A percentile compares a stretch with the other conserved stretches of the same genome.
Conservation (phyloP, 1,139 yeast species). For the Zygoascus meyerae region DNA sequence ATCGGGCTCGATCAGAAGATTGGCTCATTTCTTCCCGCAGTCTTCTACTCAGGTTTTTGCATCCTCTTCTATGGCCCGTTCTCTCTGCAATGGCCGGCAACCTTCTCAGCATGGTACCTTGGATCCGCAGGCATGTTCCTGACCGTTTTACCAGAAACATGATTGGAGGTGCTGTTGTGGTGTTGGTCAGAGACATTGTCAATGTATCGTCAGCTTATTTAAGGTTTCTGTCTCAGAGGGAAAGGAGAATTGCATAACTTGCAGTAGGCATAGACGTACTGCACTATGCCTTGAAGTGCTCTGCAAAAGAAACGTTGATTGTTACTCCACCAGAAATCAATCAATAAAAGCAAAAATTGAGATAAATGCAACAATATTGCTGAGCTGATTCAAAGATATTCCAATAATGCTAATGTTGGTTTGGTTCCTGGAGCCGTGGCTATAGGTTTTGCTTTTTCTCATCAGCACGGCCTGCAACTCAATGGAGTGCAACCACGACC, state of each 20-base stretch:
- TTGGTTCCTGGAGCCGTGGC: too few relatives aligned
- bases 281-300: too few relatives aligned
- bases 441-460: too few relatives aligned
- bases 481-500: too few relatives aligned
- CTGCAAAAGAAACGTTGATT: too few relatives aligned
- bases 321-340: too few relatives aligned
- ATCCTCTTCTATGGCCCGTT: slow-evolving; percentile 30
- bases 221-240: slow-evolving; percentile 16
- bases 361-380: too few relatives aligned
- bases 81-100: slow-evolving; percentile 23
- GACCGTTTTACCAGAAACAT: slow-evolving; percentile 41
- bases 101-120: slow-evolving; percentile 19
- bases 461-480: too few relatives aligned
- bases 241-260: slow-evolving; percentile 3
- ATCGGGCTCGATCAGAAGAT: slow-evolving; percentile 16
- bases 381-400: too few relatives aligned
- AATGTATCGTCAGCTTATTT: slow-evolving; percentile 27
- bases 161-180: slow-evolving; percentile 40
- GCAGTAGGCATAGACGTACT: too few relatives aligned
- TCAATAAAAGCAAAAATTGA: neutral
- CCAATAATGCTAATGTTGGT: too few relatives aligned
- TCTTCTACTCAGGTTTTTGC: slow-evolving; percentile 20
- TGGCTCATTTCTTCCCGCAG: slow-evolving; percentile 25
- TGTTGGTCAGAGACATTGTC: slow-evolving; percentile 38
- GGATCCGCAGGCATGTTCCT: slow-evolving; percentile 20